Conservation (phyloP, 2,329 filamentous ascomycete genomes). For the Aspergillus awamori region DNA sequence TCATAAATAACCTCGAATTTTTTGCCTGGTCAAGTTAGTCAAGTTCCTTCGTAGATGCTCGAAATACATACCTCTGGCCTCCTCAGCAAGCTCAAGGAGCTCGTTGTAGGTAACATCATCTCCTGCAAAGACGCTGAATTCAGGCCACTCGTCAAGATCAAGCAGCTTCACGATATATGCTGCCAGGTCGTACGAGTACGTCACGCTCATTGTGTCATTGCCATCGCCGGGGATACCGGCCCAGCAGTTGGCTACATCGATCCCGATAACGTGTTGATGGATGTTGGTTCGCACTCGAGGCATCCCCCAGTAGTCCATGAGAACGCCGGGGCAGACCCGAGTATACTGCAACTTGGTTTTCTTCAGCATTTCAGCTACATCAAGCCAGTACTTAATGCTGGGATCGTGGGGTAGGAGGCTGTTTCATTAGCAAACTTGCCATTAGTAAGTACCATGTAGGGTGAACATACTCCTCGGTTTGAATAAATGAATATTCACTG, state of each 20-base stretch:
- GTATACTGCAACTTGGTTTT: slow-evolving; percentile 44
- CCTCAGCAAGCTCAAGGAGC: slow-evolving; percentile 48
- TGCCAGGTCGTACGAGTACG: slow-evolving; percentile 54
- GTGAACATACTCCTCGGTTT: slow-evolving; percentile 33
- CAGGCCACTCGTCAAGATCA: slow-evolving; percentile 50
- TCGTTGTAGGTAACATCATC: slow-evolving; percentile 51
- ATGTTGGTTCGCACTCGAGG: slow-evolving; percentile 45
- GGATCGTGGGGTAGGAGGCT: slow-evolving; percentile 34
- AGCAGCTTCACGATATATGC: slow-evolving; percentile 49
- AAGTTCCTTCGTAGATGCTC: not conserved
- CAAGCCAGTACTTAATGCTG: slow-evolving; percentile 35
- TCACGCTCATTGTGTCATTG: slow-evolving; percentile 49
- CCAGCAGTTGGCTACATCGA: slow-evolving; percentile 49
- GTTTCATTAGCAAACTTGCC: slow-evolving; percentile 4
- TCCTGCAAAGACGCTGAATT: slow-evolving; percentile 39
- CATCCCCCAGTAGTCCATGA: slow-evolving; percentile 52
- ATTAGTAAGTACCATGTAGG: not conserved
- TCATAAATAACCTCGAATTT: slow-evolving; percentile 43
- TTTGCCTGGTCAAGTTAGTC: slow-evolving; percentile 24
- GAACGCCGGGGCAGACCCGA: slow-evolving; percentile 46
- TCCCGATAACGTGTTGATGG: slow-evolving; percentile 42
- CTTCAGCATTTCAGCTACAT: slow-evolving; percentile 33
- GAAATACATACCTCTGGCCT: slow-evolving; percentile 41
- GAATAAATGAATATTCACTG: slow-evolving; percentile 46
- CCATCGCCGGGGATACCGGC: slow-evolving; percentile 57